phyloP scores from a whole-genome alignment of 192 early-diverging fungal species.

The Jimgerdemannia flammicorona region DNA sequence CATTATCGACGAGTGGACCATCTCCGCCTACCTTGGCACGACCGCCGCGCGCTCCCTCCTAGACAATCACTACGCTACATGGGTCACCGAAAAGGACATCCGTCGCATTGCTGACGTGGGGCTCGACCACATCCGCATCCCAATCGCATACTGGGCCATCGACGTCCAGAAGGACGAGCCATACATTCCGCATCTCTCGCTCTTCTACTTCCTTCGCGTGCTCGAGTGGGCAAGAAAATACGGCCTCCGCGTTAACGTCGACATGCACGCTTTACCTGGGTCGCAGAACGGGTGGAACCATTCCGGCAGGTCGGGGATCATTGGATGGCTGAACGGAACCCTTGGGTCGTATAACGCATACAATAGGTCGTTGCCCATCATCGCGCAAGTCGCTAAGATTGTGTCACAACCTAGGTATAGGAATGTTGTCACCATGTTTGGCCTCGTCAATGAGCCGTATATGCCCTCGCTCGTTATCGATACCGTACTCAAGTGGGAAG shows the following conservation, averaged over 20 bases:
- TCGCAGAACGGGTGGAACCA: slow-evolving; percentile 67
- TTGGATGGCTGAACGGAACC: slow-evolving; percentile 29
- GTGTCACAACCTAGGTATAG: slow-evolving; percentile 33
- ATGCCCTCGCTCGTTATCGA: no score
- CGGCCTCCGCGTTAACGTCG: slow-evolving; percentile 55
- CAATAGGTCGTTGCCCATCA: slow-evolving; percentile 38
- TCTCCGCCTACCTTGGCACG: slow-evolving; percentile 47
- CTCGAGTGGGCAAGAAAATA: slow-evolving; percentile 56
- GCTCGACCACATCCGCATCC: slow-evolving; percentile 62
- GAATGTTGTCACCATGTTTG: slow-evolving; percentile 34
- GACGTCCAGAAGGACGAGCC: slow-evolving; percentile 46
- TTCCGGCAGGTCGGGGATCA: slow-evolving; percentile 27
- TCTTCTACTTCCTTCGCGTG: slow-evolving; percentile 44
- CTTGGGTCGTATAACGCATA: slow-evolving; percentile 34
- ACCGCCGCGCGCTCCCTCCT: slow-evolving; percentile 36
- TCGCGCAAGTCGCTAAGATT: slow-evolving; percentile 43
- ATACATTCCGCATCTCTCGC: slow-evolving; percentile 50
- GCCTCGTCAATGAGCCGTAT: slow-evolving; percentile 40
- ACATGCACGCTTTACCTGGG: slow-evolving; percentile 61
- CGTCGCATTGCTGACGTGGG: slow-evolving; percentile 34
- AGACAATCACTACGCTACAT: slow-evolving; percentile 48
- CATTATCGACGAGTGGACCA: slow-evolving; percentile 60
- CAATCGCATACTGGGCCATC: slow-evolving; percentile 66
- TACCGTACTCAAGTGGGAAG: no score
- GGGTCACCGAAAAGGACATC: slow-evolving; percentile 56